Evolutionary conservation across 2,329 filamentous ascomycete species (phyloP).

Genomic region (Escovopsis sp.): DNA sequence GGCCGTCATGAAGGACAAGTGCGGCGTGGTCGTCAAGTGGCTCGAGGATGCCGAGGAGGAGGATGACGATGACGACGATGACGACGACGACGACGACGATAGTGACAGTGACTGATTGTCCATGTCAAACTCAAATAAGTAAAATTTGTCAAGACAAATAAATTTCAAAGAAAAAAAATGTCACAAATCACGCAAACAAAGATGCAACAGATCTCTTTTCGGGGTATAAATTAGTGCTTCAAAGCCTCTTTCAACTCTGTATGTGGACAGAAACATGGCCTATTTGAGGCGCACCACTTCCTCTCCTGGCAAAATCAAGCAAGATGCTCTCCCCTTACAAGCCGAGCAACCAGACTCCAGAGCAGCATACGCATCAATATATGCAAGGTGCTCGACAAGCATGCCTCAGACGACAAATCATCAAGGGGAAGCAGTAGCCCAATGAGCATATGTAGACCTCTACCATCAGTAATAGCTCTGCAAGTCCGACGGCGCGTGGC

Average conservation of each 20-base stretch:
- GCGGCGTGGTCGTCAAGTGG: conserved; percentile 70
- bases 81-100: conserved; percentile 4
- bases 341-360: no score
- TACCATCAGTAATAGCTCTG: conserved; percentile 25
- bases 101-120: neutral
- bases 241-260: no score
- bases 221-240: conserved; percentile 1
- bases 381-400: no score
- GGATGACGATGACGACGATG: conserved; percentile 45
- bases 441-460: neutral
- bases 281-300: no score
- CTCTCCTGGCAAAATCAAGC: no score
- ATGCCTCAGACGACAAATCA: no score
- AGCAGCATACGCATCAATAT: no score
- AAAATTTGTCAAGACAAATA: no score
- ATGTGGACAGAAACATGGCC: no score
- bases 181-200: no score
- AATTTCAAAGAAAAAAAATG: neutral
- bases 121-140: no score
- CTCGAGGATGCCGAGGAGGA: conserved; percentile 61
- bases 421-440: neutral
- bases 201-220: neutral
- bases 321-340: no score
- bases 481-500: conserved; percentile 17
- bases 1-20: conserved; percentile 56